A percentile compares a stretch with the other conserved stretches of the same genome.
Evolutionary conservation across 495 filamentous ascomycete species (phyloP).

Genomic region (Zalerion maritima): DNA sequence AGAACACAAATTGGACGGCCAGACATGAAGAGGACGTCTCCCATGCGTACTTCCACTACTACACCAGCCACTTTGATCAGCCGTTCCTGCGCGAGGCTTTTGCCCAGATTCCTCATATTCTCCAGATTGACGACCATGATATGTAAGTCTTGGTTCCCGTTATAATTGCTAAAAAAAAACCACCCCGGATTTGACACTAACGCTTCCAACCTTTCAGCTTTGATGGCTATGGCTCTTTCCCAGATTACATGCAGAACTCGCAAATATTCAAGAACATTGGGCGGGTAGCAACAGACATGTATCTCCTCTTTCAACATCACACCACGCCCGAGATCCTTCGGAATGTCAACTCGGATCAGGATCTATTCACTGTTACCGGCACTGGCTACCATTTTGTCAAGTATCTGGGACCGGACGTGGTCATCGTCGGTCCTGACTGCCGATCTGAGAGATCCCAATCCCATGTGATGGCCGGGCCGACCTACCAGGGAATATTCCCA

Average conservation of each 20-base stretch:
- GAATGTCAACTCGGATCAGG: constrained; percentile 67
- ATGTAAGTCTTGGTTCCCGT: constrained; percentile 56
- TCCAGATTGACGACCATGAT: constrained; percentile 92
- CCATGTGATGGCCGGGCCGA: constrained; percentile 90
- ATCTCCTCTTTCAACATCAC: constrained; percentile 97
- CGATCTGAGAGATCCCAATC: constrained; percentile 80
- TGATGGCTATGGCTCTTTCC: constrained; percentile 94
- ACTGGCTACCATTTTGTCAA: constrained; percentile 98
- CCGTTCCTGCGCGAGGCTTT: constrained; percentile 86
- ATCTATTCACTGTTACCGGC: constrained; percentile 93
- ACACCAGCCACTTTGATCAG: constrained; percentile 94
- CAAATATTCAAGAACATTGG: constrained; percentile 98
- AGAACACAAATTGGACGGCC: constrained; percentile 80
- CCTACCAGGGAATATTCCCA: constrained; percentile 93
- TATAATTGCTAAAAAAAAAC: no score
- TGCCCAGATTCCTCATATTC: constrained; percentile 89
- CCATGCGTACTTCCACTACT: constrained; percentile 97
- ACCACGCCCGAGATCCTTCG: constrained; percentile 88
- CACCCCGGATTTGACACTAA: not conserved
- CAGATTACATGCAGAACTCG: constrained; percentile 94
- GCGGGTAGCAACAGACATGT: constrained; percentile 95
- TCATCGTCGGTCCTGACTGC: constrained; percentile 77
- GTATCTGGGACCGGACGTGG: constrained; percentile 81
- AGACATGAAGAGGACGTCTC: constrained; percentile 87
- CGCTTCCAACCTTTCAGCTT: constrained; percentile 43